A percentile compares a stretch with the other conserved stretches of the same genome.
Conservation (phyloP, 1,284 basidiomycete genomes). For the Gomphus bonarii region DNA sequence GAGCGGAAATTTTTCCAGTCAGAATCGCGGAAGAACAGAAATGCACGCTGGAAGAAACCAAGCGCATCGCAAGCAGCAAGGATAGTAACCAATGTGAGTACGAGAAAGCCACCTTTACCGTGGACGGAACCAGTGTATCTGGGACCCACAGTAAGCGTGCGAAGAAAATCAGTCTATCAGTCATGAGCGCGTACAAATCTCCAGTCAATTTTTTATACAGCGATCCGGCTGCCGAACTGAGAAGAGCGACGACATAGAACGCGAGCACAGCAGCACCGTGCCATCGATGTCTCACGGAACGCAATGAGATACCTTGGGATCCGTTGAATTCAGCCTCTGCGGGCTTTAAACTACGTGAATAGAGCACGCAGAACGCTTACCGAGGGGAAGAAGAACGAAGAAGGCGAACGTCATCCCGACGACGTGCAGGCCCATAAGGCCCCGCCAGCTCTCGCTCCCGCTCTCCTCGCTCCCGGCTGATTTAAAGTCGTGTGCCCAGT, state of each 20-base stretch:
- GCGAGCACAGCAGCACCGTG: conserved; percentile 42
- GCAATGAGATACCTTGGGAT: conserved; percentile 56
- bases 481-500: conserved; percentile 67
- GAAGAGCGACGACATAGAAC: conserved; percentile 44
- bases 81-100: conserved; percentile 43
- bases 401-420: conserved; percentile 64
- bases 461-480: conserved; percentile 29
- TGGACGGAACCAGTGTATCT: conserved; percentile 68
- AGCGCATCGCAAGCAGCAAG: conserved; percentile 51
- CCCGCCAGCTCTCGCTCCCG: conserved; percentile 35
- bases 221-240: conserved; percentile 54
- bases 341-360: not conserved
- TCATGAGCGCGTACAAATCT: conserved; percentile 49
- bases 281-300: conserved; percentile 57
- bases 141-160: conserved; percentile 8
- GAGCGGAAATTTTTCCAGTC: conserved; percentile 21
- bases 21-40: conserved; percentile 30
- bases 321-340: conserved; percentile 3
- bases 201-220: conserved; percentile 69
- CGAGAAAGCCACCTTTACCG: conserved; percentile 48
- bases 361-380: conserved; percentile 30
- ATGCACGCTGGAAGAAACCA: conserved; percentile 37
- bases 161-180: conserved; percentile 4
- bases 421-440: conserved; percentile 57
- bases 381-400: conserved; percentile 63